These are phyloP conservation scores for Mycena pura DNA, from an alignment of 768 basidiomycete species.

Conservation along the genomic window DNA sequence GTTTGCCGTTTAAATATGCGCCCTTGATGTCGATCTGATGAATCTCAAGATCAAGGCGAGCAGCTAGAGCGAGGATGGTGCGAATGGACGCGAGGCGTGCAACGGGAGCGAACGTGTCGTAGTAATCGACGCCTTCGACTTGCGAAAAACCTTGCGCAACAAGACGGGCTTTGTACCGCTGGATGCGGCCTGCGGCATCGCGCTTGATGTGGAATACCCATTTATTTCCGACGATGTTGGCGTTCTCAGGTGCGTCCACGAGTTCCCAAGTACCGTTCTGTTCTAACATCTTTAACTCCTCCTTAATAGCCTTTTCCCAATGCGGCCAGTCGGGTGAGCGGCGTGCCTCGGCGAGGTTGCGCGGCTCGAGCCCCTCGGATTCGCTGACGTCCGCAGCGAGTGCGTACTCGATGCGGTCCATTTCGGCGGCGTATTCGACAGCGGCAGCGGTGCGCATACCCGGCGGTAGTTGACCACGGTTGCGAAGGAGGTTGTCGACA, in stretches of 20 bases:
- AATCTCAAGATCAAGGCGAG: conserved; percentile 33
- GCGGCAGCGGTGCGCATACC: not conserved
- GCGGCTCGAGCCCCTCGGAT: conserved; percentile 11
- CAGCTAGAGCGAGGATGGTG: conserved; percentile 36
- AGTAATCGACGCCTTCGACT: conserved; percentile 38
- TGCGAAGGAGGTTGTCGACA: not conserved
- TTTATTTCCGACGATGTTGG: not conserved
- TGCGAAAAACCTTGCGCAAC: too few relatives aligned
- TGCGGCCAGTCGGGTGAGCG: conserved; percentile 26
- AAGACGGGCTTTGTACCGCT: too few relatives aligned
- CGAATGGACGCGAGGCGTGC: conserved; percentile 16
- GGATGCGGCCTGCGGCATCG: too few relatives aligned
- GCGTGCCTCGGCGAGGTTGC: conserved; percentile 4
- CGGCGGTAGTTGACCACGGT: not conserved
- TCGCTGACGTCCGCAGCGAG: conserved; percentile 18
- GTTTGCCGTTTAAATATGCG: conserved; percentile 18
- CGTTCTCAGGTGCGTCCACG: conserved; percentile 19
- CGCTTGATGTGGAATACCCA: conserved; percentile 39
- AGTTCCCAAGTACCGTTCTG: conserved; percentile 20
- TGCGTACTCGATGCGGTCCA: conserved; percentile 5
- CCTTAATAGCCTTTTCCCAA: conserved; percentile 28
- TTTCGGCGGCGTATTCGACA: not conserved
- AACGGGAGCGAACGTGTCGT: conserved; percentile 18
- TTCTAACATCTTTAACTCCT: conserved; percentile 20
- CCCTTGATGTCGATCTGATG: conserved; percentile 38